A percentile compares a stretch with the other conserved stretches of the same genome.
These are phyloP conservation scores for Mrakia blollopis DNA, from an alignment of 768 basidiomycete genomes.

Conservation along the genomic window DNA sequence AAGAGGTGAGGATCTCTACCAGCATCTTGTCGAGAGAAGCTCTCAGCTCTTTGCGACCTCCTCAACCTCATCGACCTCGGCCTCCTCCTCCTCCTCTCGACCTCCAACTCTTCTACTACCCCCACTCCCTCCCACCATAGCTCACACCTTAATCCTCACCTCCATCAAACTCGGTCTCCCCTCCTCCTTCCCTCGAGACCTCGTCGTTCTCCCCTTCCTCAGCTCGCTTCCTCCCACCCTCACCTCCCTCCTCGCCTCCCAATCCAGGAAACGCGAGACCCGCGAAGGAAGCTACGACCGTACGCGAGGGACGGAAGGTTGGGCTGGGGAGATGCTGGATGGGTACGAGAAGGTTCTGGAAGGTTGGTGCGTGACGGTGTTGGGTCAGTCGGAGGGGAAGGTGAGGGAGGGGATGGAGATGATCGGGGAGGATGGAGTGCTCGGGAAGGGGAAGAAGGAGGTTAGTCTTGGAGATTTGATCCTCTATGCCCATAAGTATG, in stretches of 20 bases:
- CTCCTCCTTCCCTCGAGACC: conserved; percentile 19
- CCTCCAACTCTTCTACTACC: not conserved
- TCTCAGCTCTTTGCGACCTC: not conserved
- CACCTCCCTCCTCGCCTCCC: conserved; percentile 17
- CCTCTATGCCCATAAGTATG: no score
- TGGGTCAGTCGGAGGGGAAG: conserved; percentile 18
- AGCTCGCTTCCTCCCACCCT: conserved; percentile 15
- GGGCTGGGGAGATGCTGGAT: conserved; percentile 33
- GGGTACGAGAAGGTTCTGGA: conserved; percentile 36
- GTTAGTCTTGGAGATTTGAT: not conserved
- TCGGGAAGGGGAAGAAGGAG: conserved; percentile 7
- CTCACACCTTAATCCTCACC: conserved; percentile 34
- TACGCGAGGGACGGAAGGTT: not conserved
- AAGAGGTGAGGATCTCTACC: not conserved
- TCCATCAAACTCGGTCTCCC: conserved; percentile 34
- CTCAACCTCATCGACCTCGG: not conserved
- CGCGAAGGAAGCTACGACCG: conserved; percentile 18
- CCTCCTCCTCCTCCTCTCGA: not conserved
- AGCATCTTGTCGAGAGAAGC: not conserved
- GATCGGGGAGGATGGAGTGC: conserved; percentile 16
- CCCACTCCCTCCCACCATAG: conserved; percentile 13
- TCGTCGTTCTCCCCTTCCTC: conserved; percentile 22
- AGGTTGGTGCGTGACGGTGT: conserved; percentile 33
- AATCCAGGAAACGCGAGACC: conserved; percentile 9
- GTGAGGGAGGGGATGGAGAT: conserved; percentile 2